A percentile compares a stretch with the other conserved stretches of the same genome.
These are phyloP conservation scores for Fusarium floridanum DNA, from an alignment of 2,329 filamentous ascomycete species.

Conservation along the genomic window DNA sequence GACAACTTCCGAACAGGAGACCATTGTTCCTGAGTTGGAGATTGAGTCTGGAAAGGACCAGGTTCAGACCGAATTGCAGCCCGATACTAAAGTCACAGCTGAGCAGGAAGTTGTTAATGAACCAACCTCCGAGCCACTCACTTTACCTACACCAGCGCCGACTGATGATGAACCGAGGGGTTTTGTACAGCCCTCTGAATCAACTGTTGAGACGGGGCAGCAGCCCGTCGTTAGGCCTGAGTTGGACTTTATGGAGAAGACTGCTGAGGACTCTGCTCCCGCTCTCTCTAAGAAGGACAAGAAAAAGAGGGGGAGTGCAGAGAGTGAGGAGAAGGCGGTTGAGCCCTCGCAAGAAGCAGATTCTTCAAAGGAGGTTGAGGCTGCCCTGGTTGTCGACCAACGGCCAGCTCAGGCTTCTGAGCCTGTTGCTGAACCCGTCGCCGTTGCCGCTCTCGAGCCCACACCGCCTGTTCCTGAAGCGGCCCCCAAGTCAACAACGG, in stretches of 20 bases:
- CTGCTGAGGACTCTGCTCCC: slow-evolving; percentile 5
- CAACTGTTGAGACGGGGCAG: background rate
- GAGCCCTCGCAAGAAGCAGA: slow-evolving; percentile 10
- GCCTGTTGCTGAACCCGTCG: background rate
- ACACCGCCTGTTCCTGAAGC: background rate
- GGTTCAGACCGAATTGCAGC: slow-evolving; percentile 5
- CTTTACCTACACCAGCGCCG: background rate
- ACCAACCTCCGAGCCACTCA: background rate
- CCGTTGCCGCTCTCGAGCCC: background rate
- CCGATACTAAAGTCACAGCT: slow-evolving; percentile 29
- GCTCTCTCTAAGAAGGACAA: slow-evolving; percentile 41
- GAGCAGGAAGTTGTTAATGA: slow-evolving; percentile 21
- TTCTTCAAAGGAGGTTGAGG: background rate
- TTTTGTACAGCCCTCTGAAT: background rate
- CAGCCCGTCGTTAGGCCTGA: slow-evolving; percentile 2
- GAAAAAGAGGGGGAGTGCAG: slow-evolving; percentile 32
- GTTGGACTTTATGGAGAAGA: slow-evolving; percentile 8
- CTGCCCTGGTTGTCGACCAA: slow-evolving; percentile 9
- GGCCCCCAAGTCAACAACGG: background rate
- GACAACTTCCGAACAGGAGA: slow-evolving; percentile 35
- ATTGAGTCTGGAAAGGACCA: slow-evolving; percentile 34
- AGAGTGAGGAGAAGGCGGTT: slow-evolving; percentile 9
- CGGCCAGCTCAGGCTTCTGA: slow-evolving; percentile 8
- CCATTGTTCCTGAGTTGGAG: slow-evolving; percentile 33
- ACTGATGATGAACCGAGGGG: slow-evolving; percentile 7